Base-by-base conservation (phyloP, 805 yeast species). In the Candida gorgasii region DNA sequence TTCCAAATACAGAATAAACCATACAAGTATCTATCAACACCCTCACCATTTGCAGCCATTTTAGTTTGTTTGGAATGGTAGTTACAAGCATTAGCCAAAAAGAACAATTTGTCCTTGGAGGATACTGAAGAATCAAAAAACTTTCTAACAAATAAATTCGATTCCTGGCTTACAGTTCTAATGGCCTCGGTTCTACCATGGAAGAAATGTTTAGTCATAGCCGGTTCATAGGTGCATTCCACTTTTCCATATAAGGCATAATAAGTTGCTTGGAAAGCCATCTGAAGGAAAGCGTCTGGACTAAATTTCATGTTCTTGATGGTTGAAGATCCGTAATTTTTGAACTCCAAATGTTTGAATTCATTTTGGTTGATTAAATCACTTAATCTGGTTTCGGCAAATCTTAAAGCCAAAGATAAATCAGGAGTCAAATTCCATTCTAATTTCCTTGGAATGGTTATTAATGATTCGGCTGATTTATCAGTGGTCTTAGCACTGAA, bases 181-280 rank as follows among this genome's bases (percentile, higher is more conserved):
- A 89, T 81, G 3, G 96, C 95, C 63, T 89, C 97, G 1, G 97
- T 89, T 61, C 97, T 77, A 8, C 97, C 97, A 58, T 89, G 96
- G 49, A 84, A 75, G 59, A 83, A 89, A 45, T 71, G 72, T 62
- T 89, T 89, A 3, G 97, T 90, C 97, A 89, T 89, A 7, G 96
- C 96, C 1, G 97, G 97, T 65, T 89, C 97, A 61, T 89, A 89
- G 5, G 96, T 88, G 50, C 95, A 86, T 62, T 89, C 97, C 29
- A 89, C 92, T 58, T 86, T 86, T 37, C 97, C 97, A 59, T 89
- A 89, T 28, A 89, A 73, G 0, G 96, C 95, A 58, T 87, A 89
- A 62, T 89, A 89, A 3, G 96, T 89, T 7, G 93, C 87, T 63
- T 89, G 97, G 71, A 89, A 88, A 17, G 89, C 84, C 92, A 89